Base-by-base conservation (phyloP, 2,329 filamentous ascomycete genomes). In the Aspergillus alliaceus region DNA sequence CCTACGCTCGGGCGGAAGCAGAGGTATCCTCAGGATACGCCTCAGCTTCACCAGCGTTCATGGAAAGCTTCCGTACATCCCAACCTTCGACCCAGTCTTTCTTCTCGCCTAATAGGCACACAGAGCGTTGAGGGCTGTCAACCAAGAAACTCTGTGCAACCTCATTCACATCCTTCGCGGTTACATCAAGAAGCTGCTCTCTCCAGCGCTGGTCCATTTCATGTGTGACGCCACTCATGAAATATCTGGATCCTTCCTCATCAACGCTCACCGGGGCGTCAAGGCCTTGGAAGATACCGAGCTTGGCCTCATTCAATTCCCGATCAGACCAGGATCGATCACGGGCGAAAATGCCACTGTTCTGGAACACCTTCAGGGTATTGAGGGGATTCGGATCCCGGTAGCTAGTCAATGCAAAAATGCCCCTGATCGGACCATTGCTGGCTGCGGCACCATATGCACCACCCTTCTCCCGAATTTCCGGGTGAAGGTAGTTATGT, bases 331-430 rank as follows among this genome's bases (percentile, higher is more conserved):
- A 98, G 56, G 86, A 75, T 67, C 89, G 89, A 64, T 96, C 88
- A 11, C 86, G 82, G 0, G 93, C 95, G 86, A 92, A 97, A 24
- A 83, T 79, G 1, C 93, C 95, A 1, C 91, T 90, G 56, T 89
- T 88, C 31, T 84, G 81, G 86, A 97, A 96, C 59, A 97, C 90
- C 55, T 84, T 85, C 63, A 98, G 79, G 0, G 91, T 93, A 75
- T 96, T 97, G 60, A 88, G 82, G 0, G 95, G 93, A 71, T 98
- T 97, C 2, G 95, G 95, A 72, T 99, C 95, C 51, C 95, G 90
- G 81, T 99, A 99, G 44, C 90, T 93, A 78, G 96, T 97, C 78
- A 97, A 96, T 15, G 91, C 91, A 66, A 99, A 98, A 1, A 96
- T 75, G 24, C 93, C 93, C 64, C 91, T 89, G 7, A 96, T 78